A percentile compares a stretch with the other conserved stretches of the same genome.
Evolutionary conservation across 352 stramenopile species (phyloP).

Genomic region (Globisporangium rhizosaccharum): DNA sequence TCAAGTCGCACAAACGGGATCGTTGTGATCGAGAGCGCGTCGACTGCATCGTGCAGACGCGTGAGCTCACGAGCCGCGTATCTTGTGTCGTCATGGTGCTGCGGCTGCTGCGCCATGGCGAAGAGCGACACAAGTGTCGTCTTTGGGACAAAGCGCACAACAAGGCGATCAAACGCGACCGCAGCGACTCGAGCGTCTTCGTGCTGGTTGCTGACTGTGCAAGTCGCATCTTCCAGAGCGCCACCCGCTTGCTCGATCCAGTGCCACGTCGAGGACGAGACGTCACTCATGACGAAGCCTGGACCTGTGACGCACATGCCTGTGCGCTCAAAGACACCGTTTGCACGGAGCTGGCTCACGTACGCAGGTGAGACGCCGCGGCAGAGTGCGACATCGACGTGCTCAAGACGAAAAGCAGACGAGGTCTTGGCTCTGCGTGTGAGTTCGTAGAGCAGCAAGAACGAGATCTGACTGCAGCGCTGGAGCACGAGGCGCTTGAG

Average conservation of each 20-base stretch:
- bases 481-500: constrained; percentile 15
- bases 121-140: too few species aligned
- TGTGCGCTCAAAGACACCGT: background rate
- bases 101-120: background rate
- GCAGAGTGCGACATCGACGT: constrained; percentile 31
- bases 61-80: background rate
- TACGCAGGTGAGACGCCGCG: constrained; percentile 21
- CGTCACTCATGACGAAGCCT: constrained; percentile 20
- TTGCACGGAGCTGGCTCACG: constrained; percentile 13
- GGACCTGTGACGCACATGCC: constrained; percentile 17
- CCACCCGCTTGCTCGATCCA: constrained; percentile 5
- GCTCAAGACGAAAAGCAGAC: background rate
- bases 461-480: constrained; percentile 23
- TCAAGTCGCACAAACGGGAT: constrained; percentile 4
- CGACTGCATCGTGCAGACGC: background rate
- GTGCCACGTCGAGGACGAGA: background rate
- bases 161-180: too few species aligned
- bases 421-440: constrained; percentile 11
- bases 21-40: background rate
- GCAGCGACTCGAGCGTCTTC: too few species aligned
- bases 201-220: too few species aligned
- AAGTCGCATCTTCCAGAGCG: too few species aligned
- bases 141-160: too few species aligned
- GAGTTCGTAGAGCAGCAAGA: constrained; percentile 30
- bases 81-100: background rate